A percentile compares a stretch with the other conserved stretches of the same genome.
Conservation (phyloP, 2,329 filamentous ascomycete genomes). For the Grosmannia huntii region DNA sequence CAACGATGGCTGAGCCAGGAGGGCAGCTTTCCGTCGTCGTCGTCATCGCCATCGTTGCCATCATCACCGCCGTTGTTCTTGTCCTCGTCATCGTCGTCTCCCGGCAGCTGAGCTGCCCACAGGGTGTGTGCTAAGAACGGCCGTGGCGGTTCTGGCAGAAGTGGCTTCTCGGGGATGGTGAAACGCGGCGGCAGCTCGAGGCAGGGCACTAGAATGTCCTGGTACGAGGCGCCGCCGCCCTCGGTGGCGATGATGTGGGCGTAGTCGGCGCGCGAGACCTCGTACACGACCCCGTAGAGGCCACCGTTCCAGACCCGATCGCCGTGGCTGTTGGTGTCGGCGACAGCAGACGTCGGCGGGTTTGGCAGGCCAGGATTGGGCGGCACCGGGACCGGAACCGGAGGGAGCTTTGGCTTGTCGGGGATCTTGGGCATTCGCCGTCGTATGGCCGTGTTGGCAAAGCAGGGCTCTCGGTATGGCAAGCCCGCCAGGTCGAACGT, state of each 20-base stretch:
- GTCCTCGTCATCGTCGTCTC: constrained; percentile 11
- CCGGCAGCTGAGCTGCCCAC: constrained; percentile 49
- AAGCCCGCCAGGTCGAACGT: constrained; percentile 79
- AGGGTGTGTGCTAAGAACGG: constrained; percentile 80
- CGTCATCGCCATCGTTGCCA: constrained; percentile 11
- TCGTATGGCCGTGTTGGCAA: constrained; percentile 61
- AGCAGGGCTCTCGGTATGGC: constrained; percentile 82
- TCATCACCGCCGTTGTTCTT: constrained; percentile 5
- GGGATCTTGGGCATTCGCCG: constrained; percentile 36
- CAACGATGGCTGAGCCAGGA: constrained; percentile 21
- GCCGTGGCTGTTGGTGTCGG: constrained; percentile 26
- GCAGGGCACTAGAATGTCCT: constrained; percentile 71
- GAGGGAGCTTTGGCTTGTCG: constrained; percentile 17
- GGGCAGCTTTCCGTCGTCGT: constrained; percentile 5
- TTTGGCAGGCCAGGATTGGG: constrained; percentile 2
- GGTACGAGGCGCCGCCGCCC: constrained; percentile 74
- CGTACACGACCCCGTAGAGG: constrained; percentile 87
- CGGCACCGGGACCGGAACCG: constrained; percentile 10
- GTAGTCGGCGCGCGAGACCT: constrained; percentile 76
- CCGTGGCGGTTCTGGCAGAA: constrained; percentile 35
- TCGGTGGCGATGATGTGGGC: constrained; percentile 80
- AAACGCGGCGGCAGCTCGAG: constrained; percentile 46
- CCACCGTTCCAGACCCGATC: constrained; percentile 60
- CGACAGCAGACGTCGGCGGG: constrained; percentile 1
- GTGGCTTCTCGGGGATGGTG: constrained; percentile 53